Evolutionary conservation across 2,329 filamentous ascomycete genomes (phyloP).

Genomic region (Ustilaginoidea virens): DNA sequence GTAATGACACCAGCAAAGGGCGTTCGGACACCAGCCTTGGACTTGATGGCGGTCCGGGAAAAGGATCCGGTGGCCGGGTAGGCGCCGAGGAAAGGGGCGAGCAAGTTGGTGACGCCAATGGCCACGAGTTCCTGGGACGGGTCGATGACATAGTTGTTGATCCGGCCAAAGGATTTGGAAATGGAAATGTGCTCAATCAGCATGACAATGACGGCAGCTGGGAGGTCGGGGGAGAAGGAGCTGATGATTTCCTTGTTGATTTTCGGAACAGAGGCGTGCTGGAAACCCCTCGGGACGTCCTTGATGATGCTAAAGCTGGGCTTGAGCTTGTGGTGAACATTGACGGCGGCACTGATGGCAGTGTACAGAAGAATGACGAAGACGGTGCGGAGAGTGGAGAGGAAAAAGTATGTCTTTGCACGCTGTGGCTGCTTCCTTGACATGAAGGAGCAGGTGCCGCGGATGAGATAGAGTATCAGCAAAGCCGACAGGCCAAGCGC

Average conservation of each 20-base stretch:
- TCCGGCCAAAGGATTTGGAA: constrained; percentile 64
- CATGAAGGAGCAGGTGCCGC: constrained; percentile 43
- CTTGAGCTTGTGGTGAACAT: constrained; percentile 39
- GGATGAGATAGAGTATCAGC: constrained; percentile 51
- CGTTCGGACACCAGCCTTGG: constrained; percentile 81
- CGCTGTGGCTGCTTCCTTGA: constrained; percentile 51
- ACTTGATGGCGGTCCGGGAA: constrained; percentile 82
- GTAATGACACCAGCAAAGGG: constrained; percentile 79
- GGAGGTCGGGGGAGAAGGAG: constrained; percentile 49
- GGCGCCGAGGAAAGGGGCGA: constrained; percentile 64
- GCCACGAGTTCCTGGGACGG: constrained; percentile 68
- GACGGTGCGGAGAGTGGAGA: constrained; percentile 60
- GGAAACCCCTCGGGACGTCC: constrained; percentile 58
- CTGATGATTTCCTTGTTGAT: constrained; percentile 46
- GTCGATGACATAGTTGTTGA: constrained; percentile 70
- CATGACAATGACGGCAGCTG: constrained; percentile 61
- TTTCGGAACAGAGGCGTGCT: constrained; percentile 49
- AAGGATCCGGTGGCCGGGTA: constrained; percentile 86
- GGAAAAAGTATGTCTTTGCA: constrained; percentile 62
- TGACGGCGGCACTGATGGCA: constrained; percentile 57
- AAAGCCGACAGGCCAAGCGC: constrained; percentile 59
- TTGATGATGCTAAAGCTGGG: constrained; percentile 50
- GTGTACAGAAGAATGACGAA: constrained; percentile 74
- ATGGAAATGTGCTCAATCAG: constrained; percentile 73
- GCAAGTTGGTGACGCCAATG: constrained; percentile 59